A percentile compares a stretch with the other conserved stretches of the same genome.
Evolutionary conservation across 2,329 filamentous ascomycete species (phyloP).

Genomic region (Pleomassaria siparia): DNA sequence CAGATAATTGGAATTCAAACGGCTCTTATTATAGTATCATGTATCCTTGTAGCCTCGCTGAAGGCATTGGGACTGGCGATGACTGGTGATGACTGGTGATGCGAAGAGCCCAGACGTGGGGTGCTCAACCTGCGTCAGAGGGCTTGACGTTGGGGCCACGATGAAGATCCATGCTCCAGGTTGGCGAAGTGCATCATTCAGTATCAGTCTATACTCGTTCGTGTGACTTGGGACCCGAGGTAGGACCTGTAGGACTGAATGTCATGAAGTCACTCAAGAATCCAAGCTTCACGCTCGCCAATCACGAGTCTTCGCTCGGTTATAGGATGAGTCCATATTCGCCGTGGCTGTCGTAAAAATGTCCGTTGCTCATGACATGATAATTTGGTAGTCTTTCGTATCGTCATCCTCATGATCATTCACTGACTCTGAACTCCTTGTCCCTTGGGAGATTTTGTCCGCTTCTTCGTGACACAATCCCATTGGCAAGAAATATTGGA

Average conservation of each 20-base stretch:
- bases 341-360: not conserved
- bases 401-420: constrained; percentile 17
- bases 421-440: constrained; percentile 16
- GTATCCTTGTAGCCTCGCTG: no score
- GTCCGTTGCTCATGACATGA: not conserved
- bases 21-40: no score
- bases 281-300: no score
- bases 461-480: constrained; percentile 33
- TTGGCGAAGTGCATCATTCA: not conserved
- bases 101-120: no score
- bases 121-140: no score
- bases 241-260: not conserved
- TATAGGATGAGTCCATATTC: not conserved
- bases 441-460: constrained; percentile 17
- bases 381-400: constrained; percentile 6
- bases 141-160: no score
- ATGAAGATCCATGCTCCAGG: not conserved
- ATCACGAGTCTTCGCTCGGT: no score
- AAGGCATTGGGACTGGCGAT: no score
- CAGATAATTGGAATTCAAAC: no score
- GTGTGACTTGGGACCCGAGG: not conserved
- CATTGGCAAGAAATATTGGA: constrained; percentile 30
- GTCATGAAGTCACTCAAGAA: no score
- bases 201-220: not conserved
- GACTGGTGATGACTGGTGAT: no score